A percentile compares a stretch with the other conserved stretches of the same genome.
Evolutionary conservation across 805 yeast species (phyloP).

Genomic region (Lipomyces sp.): DNA sequence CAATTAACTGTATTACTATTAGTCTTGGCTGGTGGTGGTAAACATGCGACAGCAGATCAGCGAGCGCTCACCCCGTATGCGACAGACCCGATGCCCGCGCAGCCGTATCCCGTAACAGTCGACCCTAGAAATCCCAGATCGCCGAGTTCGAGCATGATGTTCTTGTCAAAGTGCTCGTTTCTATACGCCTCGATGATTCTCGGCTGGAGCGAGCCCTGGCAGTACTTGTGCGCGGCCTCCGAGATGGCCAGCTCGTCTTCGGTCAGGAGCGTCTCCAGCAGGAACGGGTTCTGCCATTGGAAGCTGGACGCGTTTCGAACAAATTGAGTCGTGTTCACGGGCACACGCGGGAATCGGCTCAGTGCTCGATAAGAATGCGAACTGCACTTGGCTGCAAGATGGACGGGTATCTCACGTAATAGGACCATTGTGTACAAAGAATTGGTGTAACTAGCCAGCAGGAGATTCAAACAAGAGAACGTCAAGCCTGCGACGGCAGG

Average conservation of each 20-base stretch:
- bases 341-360: no score
- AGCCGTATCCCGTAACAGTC: constrained; percentile 45
- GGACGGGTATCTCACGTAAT: no score
- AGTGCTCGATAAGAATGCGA: no score
- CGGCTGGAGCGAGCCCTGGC: constrained; percentile 41
- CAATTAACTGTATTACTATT: constrained; percentile 34
- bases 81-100: constrained; percentile 44
- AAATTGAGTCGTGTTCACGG: neutral
- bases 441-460: no score
- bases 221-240: constrained; percentile 40
- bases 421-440: no score
- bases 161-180: constrained; percentile 40
- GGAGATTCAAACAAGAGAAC: no score
- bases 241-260: constrained; percentile 42
- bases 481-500: no score
- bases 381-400: no score
- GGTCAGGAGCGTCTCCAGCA: constrained; percentile 37
- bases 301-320: constrained; percentile 29
- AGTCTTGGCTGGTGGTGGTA: neutral
- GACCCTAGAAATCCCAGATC: constrained; percentile 44
- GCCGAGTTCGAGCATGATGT: constrained; percentile 43
- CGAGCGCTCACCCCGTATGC: constrained; percentile 38
- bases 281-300: constrained; percentile 43
- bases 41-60: neutral
- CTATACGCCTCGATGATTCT: constrained; percentile 42